Conservation (phyloP, 225 moss, liverwort and hornwort genomes). For the Rhytidiadelphus loreus region DNA sequence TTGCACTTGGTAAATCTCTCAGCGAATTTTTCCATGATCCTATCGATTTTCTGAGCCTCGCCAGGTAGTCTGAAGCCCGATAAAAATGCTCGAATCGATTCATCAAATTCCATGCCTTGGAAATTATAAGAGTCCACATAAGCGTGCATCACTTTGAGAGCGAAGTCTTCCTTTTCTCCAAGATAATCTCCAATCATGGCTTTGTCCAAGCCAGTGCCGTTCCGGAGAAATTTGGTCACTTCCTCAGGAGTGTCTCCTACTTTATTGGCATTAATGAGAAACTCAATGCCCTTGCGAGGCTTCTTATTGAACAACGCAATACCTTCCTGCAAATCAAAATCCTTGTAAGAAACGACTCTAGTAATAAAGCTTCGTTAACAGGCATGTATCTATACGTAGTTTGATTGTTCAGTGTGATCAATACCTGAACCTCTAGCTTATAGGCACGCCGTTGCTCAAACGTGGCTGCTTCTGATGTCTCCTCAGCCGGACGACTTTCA, state of each 20-base stretch:
- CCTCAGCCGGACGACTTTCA: constrained; percentile 51
- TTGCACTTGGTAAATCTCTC: constrained; percentile 96
- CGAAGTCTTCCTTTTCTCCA: constrained; percentile 91
- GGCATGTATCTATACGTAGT: background rate
- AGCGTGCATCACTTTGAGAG: constrained; percentile 94
- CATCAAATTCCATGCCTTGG: constrained; percentile 89
- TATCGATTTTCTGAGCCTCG: constrained; percentile 97
- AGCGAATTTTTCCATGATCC: constrained; percentile 99
- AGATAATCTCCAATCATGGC: constrained; percentile 99
- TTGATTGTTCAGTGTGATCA: background rate
- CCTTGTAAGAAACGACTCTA: constrained; percentile 1
- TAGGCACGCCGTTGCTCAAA: constrained; percentile 96
- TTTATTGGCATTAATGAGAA: constrained; percentile 81
- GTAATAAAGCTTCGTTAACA: background rate
- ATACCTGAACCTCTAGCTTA: constrained; percentile 94
- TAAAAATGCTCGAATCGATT: constrained; percentile 81
- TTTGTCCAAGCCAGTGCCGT: constrained; percentile 87
- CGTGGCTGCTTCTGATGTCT: constrained; percentile 93
- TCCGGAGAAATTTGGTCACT: constrained; percentile 66
- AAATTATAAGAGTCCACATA: constrained; percentile 94
- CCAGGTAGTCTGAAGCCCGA: constrained; percentile 95
- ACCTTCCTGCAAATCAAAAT: constrained; percentile 75
- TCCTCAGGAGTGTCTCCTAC: constrained; percentile 87
- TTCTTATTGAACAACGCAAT: constrained; percentile 93
- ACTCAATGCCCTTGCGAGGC: constrained; percentile 94